These are phyloP conservation scores for Ceratocystis cubensis DNA, from an alignment of 2,329 filamentous ascomycete species.

Conservation along the genomic window DNA sequence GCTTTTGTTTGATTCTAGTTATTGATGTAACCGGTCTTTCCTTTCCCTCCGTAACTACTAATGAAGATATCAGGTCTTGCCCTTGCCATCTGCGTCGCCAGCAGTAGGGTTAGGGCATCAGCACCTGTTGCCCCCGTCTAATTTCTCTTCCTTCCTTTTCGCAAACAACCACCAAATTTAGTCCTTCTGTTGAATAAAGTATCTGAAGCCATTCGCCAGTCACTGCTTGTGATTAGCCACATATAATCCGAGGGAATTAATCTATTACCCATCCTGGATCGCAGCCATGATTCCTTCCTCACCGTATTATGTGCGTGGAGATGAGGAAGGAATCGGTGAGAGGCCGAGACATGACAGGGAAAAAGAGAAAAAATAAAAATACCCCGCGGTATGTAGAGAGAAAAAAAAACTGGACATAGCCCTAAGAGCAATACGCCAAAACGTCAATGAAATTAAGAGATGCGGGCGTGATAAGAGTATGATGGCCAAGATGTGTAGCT, in stretches of 20 bases:
- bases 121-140: too few relatives aligned
- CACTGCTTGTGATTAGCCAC: background rate
- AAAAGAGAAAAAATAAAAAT: background rate
- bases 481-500: too few relatives aligned
- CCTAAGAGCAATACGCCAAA: too few relatives aligned
- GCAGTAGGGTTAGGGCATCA: too few relatives aligned
- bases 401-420: background rate
- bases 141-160: background rate
- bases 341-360: background rate
- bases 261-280: background rate
- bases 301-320: slow-evolving; percentile 5
- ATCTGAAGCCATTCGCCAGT: background rate
- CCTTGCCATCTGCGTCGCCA: background rate
- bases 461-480: too few relatives aligned
- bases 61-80: background rate
- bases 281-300: background rate
- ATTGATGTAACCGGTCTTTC: background rate
- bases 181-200: background rate
- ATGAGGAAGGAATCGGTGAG: slow-evolving; percentile 4
- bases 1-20: background rate
- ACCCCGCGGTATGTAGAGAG: background rate
- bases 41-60: background rate
- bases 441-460: too few relatives aligned
- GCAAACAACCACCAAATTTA: background rate
- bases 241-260: background rate